Conservation (phyloP, 345 rosid genomes). For the Sapria himalayana region DNA sequence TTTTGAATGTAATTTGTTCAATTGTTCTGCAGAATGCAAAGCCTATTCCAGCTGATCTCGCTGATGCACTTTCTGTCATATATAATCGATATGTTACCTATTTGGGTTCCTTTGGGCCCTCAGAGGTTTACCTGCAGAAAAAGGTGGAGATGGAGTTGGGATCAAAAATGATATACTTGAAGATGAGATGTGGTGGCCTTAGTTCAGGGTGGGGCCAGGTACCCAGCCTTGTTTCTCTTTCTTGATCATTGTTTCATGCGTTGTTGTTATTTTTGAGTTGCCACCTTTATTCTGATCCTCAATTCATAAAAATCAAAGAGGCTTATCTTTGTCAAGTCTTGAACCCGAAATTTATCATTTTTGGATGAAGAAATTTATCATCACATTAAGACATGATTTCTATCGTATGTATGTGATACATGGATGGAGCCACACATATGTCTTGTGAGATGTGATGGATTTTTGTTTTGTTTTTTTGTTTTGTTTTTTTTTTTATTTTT, state of each 20-base stretch:
- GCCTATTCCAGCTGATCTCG: conserved; percentile 32
- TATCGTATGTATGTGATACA: too few relatives aligned
- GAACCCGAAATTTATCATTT: too few relatives aligned
- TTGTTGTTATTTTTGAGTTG: background rate
- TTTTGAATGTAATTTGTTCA: too few relatives aligned
- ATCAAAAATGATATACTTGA: conserved; percentile 79
- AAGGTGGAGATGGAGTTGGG: conserved; percentile 91
- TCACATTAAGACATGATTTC: too few relatives aligned
- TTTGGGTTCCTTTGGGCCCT: conserved; percentile 54
- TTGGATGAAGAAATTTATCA: too few relatives aligned
- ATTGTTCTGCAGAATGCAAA: conserved; percentile 38
- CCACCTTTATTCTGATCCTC: too few relatives aligned
- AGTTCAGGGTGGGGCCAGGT: conserved; percentile 94
- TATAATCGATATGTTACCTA: conserved; percentile 45
- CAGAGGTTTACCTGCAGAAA: conserved; percentile 55
- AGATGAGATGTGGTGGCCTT: conserved; percentile 91
- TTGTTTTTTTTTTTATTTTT: too few relatives aligned
- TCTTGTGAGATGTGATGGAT: too few relatives aligned
- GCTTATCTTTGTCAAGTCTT: too few relatives aligned
- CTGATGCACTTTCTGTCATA: conserved; percentile 29
- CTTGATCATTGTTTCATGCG: background rate
- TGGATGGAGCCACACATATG: too few relatives aligned
- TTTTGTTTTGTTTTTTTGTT: too few relatives aligned
- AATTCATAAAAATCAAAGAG: too few relatives aligned
- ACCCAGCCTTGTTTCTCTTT: background rate